A percentile compares a stretch with the other conserved stretches of the same genome.
Conservation (phyloP, 345 rosid species). For the Erysimum cheiranthoides region DNA sequence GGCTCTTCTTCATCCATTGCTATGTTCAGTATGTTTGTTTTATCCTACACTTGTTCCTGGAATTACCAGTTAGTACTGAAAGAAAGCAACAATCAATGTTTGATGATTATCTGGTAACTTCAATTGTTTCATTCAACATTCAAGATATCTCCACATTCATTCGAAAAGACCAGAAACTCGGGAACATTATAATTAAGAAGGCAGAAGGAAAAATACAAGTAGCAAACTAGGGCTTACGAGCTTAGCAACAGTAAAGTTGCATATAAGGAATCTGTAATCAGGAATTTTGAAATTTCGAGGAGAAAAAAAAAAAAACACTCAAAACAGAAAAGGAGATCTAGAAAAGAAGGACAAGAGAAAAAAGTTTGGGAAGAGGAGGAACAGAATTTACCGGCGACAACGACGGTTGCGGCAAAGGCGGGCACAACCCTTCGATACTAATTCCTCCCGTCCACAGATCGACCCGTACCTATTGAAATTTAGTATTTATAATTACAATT, state of each 20-base stretch:
- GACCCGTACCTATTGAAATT: neutral
- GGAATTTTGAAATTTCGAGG: neutral
- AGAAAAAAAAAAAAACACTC: neutral
- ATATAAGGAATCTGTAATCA: neutral
- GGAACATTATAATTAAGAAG: no score
- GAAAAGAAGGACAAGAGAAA: neutral
- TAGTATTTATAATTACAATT: neutral
- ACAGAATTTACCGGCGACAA: constrained; percentile 39
- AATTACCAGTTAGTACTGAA: constrained; percentile 5
- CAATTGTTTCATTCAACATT: constrained; percentile 11
- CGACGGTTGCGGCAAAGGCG: constrained; percentile 15
- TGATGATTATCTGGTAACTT: constrained; percentile 7
- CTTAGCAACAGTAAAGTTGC: constrained; percentile 4
- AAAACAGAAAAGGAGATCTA: neutral
- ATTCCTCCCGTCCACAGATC: constrained; percentile 30
- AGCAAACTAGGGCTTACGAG: constrained; percentile 19
- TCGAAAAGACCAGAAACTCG: neutral
- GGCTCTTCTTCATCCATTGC: constrained; percentile 38
- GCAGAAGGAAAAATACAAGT: no score
- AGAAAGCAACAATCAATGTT: constrained; percentile 4
- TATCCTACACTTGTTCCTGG: neutral
- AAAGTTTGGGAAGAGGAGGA: neutral
- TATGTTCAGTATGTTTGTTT: no score
- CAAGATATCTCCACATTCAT: neutral
- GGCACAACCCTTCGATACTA: constrained; percentile 6